Evolutionary conservation across 2,329 filamentous ascomycete species (phyloP), one percentile per base, ranked within the genome.

Genomic region (Penicillium brevicompactum): DNA sequence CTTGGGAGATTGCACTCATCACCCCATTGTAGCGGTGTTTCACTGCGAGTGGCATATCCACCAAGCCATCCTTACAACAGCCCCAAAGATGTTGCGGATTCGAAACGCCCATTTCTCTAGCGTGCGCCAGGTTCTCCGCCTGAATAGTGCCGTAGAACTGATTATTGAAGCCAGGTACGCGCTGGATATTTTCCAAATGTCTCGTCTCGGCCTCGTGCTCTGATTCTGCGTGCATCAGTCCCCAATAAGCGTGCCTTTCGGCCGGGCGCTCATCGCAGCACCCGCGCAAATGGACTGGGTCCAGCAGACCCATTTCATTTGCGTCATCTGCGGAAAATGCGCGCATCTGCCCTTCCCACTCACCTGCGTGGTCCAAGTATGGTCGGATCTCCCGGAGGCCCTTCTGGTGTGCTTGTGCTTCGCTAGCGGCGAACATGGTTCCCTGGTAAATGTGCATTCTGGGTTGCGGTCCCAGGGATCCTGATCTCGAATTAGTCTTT

Each of bases 321-420:
- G 42, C 52, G 41, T 55, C 52, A 10, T 22, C 47, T 4, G 21
- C 41, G 1, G 41, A 55, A 2, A 30, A n/a, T 1, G 41, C 52
- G 2, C 43, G n/a, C 52, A 55, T 51, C 11, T 46, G 38, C 2
- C 52, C 52, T 41, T 51, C 47, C 27, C 13, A 55, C n/a, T 41
- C 24, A 24, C 47, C 41, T 24, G n/a, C 0, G 18, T 32, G 21
- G 30, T 42, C 11, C 4, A 24, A 14, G 9, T 49, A 37, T 1
- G 46, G 40, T 3, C 34, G 31, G 11, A 46, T 3, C 2, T 31
- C 18, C 6, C 14, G 34, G 0, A 55, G 42, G 3, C 52, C 52
- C 4, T 10, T 16, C 13, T 7, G 11, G 3, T 30, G 14, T 10
- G 52, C 52, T 2, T 32, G 5, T 16, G 32, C 18, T 10, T 44